Conservation (phyloP, 768 basidiomycete species). For the Daedaleopsis nitida region DNA sequence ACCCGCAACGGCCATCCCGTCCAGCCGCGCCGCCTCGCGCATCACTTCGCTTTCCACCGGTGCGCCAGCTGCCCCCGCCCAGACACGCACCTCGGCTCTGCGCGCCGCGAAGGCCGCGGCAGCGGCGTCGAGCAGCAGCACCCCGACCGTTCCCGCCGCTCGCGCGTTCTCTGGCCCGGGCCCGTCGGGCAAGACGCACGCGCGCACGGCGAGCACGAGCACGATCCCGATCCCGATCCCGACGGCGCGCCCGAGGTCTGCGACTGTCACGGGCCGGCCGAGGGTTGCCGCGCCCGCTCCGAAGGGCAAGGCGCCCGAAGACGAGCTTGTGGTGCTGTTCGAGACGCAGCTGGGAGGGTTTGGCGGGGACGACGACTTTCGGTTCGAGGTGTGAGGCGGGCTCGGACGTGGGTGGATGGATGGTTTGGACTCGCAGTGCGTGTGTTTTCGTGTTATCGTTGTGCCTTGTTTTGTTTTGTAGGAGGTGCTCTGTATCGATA, state of each 20-base stretch:
- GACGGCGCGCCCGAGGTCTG: not conserved
- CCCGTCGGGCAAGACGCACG: not conserved
- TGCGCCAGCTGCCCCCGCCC: conserved; percentile 1
- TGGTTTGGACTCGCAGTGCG: no score
- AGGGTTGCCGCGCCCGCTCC: not conserved
- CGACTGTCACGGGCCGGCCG: not conserved
- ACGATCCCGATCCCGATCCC: no score
- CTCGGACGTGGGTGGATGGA: no score
- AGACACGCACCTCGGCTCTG: conserved; percentile 15
- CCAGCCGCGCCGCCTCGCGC: not conserved
- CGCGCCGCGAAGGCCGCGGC: conserved; percentile 18
- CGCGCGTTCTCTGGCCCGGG: not conserved
- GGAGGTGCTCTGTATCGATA: no score
- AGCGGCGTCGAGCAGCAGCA: conserved; percentile 6
- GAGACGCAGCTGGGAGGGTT: not conserved
- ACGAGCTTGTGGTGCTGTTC: conserved; percentile 2
- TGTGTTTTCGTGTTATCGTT: no score
- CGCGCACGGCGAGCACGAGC: not conserved
- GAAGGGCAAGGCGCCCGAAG: not conserved
- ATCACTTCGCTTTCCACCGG: not conserved
- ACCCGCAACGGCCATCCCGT: not conserved
- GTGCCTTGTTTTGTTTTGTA: no score
- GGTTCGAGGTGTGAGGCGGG: conserved; percentile 4
- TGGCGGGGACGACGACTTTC: conserved; percentile 9
- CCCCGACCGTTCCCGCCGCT: no score